phyloP scores from a whole-genome alignment of 495 filamentous ascomycete species.

The Cercophora newfieldiana region DNA sequence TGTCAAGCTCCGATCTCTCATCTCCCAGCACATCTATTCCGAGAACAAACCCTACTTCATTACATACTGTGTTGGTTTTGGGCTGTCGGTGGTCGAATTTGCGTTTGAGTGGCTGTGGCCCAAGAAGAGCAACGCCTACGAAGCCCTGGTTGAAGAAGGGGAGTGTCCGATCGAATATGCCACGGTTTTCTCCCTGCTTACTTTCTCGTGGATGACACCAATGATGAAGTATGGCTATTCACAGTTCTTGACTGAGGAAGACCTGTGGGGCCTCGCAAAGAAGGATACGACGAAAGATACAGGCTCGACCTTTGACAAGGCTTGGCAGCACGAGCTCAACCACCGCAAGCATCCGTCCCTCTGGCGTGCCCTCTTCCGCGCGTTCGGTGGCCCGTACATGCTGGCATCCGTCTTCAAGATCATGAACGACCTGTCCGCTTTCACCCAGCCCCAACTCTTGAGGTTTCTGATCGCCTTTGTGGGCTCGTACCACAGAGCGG shows the following conservation, averaged over 20 bases:
- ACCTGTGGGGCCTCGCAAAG: conserved; percentile 89
- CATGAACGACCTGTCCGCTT: conserved; percentile 78
- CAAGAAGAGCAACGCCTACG: conserved; percentile 83
- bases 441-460: conserved; percentile 89
- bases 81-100: conserved; percentile 73
- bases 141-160: conserved; percentile 76
- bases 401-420: conserved; percentile 80
- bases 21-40: conserved; percentile 70
- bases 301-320: conserved; percentile 61
- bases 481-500: conserved; percentile 73
- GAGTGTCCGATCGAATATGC: conserved; percentile 96
- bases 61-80: conserved; percentile 71
- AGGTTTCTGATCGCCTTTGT: conserved; percentile 84
- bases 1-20: conserved; percentile 85
- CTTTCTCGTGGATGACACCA: conserved; percentile 98
- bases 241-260: conserved; percentile 89
- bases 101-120: conserved; percentile 85
- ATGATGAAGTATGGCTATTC: conserved; percentile 96
- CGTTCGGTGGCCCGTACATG: conserved; percentile 82
- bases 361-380: conserved; percentile 87
- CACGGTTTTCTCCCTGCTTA: conserved; percentile 88
- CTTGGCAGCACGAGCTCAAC: conserved; percentile 78
- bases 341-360: conserved; percentile 70
- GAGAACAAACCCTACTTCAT: conserved; percentile 73
- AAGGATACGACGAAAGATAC: conserved; percentile 76